phyloP scores from a whole-genome alignment of 1,284 basidiomycete genomes.

The Coniferiporia weirii region DNA sequence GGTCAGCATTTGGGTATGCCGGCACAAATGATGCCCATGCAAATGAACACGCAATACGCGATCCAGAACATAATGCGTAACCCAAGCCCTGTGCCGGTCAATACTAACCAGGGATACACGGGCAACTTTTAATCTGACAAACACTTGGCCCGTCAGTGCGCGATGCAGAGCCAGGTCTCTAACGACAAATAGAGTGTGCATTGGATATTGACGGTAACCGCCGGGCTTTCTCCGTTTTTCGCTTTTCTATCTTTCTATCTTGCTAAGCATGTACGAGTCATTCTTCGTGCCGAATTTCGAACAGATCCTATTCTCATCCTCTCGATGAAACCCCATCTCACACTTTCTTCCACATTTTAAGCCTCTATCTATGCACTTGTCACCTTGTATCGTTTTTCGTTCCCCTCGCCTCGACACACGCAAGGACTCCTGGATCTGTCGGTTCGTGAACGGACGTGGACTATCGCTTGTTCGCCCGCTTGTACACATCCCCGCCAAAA shows the following conservation, averaged over 20 bases:
- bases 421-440: constrained; percentile 23
- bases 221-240: no score
- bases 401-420: background rate
- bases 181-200: no score
- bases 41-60: constrained; percentile 48
- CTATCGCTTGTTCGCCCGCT: constrained; percentile 51
- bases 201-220: no score
- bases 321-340: no score
- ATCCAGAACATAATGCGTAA: constrained; percentile 75
- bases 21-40: constrained; percentile 62
- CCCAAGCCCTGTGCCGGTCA: constrained; percentile 61
- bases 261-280: no score
- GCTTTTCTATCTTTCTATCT: no score
- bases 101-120: constrained; percentile 53
- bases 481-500: constrained; percentile 39
- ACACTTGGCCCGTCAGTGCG: constrained; percentile 20
- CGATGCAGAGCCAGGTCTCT: no score
- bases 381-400: constrained; percentile 6
- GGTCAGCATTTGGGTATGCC: constrained; percentile 49
- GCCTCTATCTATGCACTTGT: constrained; percentile 3
- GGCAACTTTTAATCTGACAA: constrained; percentile 29
- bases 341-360: no score
- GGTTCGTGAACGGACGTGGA: constrained; percentile 54
- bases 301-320: no score
- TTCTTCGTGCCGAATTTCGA: no score